Evolutionary conservation across 306 rosid genomes (phyloP), one percentile per base, ranked within the genome.

Genomic region (Cucurbita maxima): DNA sequence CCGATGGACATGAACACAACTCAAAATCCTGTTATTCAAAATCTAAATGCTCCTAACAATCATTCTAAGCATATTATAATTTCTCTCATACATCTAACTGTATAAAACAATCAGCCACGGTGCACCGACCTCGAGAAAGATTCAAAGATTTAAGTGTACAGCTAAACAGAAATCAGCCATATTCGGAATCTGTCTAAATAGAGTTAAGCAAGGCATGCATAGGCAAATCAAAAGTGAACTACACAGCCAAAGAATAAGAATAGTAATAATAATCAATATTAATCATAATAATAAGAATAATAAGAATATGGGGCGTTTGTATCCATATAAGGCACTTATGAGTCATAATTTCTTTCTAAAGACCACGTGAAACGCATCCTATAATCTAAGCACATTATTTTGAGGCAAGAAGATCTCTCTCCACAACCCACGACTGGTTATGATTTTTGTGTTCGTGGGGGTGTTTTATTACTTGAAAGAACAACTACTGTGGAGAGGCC

Each of bases 401-500:
- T 50, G 74, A 70, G 58, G 44, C 20, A 51, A 52, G 74, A 70
- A 50, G 15, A 50, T 68, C 56, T 70, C 57, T 67, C 56, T 70
- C 45, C 74, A 15, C 73, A 4, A 68, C 10, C 22, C 48, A 47
- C 73, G 43, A 47, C 57, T 47, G 54, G 76, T n/a, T 36, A 72
- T 55, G 63, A 55, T 37, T 72, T 44, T 37, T 10, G 76, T 72
- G 64, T 37, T 61, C 9, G 64, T 19, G 53, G 75, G 40, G 44
- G 52, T 76, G 56, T 76, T 30, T 30, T 64, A 66, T 76, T 66
- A 30, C 5, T 40, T 59, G 71, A 69, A 6, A 15, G 79, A 68
- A 48, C 78, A 80, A 82, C 81, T 87, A 83, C 81, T 76, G 51
- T 30, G 81, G 80, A 47, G 84, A 76, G 79, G 77, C 55, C 77